Percentiles rank a stretch among this genome's conserved stretches.
Conservation (phyloP, 1,284 basidiomycete species). For the Marasmius fiardii region DNA sequence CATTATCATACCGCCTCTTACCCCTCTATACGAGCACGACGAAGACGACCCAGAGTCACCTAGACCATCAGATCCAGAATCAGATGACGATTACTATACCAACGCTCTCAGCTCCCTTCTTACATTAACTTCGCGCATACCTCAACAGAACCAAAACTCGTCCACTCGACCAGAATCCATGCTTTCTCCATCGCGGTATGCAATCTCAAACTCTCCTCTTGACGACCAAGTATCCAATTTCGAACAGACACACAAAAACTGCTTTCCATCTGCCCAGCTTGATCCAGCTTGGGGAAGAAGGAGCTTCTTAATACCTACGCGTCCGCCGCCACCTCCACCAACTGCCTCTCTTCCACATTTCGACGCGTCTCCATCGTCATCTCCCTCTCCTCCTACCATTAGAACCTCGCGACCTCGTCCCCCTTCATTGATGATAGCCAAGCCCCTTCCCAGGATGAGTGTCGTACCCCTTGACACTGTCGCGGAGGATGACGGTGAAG, state of each 20-base stretch:
- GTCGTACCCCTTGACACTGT: not conserved
- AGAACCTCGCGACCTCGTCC: not conserved
- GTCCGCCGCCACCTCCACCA: not conserved
- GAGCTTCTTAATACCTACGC: not conserved
- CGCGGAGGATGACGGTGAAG: not conserved
- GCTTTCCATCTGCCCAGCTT: not conserved
- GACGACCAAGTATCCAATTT: not conserved
- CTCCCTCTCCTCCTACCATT: not conserved
- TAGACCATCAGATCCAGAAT: not conserved
- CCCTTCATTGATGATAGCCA: not conserved
- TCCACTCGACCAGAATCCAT: not conserved
- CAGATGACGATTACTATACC: not conserved
- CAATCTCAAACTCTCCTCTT: not conserved
- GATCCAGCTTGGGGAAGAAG: not conserved
- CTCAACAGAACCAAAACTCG: not conserved
- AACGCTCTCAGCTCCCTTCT: not conserved
- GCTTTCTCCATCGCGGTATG: not conserved
- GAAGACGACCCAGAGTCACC: not conserved
- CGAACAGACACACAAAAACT: not conserved
- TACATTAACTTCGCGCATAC: not conserved
- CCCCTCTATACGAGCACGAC: not conserved
- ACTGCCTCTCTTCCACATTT: not conserved
- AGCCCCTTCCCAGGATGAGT: not conserved
- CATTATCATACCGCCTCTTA: not conserved
- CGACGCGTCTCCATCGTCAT: not conserved